Conservation (phyloP, 352 stramenopile genomes). For the Phytophthora pseudosyringae region DNA sequence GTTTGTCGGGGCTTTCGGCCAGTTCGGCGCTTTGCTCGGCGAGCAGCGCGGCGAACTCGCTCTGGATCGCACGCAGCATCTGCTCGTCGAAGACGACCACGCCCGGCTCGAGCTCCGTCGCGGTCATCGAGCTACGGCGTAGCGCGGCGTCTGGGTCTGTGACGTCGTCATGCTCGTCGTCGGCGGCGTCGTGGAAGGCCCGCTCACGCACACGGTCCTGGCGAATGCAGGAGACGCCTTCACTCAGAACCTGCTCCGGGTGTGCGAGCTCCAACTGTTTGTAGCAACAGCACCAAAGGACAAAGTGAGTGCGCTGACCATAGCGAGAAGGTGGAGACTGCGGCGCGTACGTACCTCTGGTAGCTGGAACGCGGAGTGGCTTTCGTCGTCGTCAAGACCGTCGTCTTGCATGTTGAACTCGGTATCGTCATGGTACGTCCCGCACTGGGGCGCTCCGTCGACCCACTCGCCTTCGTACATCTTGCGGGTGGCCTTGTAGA, state of each 20-base stretch:
- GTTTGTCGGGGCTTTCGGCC: conserved; percentile 26
- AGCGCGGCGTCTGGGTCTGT: conserved; percentile 7
- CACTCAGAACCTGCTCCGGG: conserved; percentile 76
- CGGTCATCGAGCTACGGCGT: conserved; percentile 17
- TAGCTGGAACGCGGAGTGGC: conserved; percentile 63
- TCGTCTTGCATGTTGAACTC: conserved; percentile 44
- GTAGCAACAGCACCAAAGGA: background rate
- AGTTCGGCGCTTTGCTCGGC: conserved; percentile 25
- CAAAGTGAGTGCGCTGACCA: background rate
- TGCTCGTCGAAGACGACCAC: conserved; percentile 68
- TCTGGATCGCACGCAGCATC: conserved; percentile 61
- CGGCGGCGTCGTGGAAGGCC: conserved; percentile 36
- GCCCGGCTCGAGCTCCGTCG: conserved; percentile 22
- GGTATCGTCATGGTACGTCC: conserved; percentile 61
- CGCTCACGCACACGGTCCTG: conserved; percentile 65
- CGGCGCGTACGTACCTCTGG: conserved; percentile 47
- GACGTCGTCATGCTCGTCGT: conserved; percentile 18
- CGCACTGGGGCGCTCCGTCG: conserved; percentile 75
- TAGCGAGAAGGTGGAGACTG: background rate
- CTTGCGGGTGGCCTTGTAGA: conserved; percentile 85
- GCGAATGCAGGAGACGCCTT: conserved; percentile 73
- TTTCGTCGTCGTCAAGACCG: conserved; percentile 31
- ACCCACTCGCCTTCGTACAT: conserved; percentile 93
- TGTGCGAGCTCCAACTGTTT: conserved; percentile 72
- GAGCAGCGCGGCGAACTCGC: conserved; percentile 56